These are phyloP conservation scores for Cytospora leucostoma DNA, from an alignment of 2,329 filamentous ascomycete species.

Conservation along the genomic window DNA sequence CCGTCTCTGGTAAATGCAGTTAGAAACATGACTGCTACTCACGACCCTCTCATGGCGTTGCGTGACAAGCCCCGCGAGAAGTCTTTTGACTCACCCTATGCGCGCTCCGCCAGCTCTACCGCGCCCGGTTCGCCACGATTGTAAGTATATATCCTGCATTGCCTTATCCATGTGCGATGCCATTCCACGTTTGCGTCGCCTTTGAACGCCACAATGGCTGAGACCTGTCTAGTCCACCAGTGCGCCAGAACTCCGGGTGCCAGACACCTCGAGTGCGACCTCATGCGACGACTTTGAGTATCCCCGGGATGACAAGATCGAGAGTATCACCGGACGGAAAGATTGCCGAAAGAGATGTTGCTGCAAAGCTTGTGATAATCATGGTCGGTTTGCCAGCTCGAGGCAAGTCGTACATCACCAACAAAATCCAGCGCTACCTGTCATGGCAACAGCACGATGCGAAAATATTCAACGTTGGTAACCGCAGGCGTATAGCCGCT, in stretches of 20 bases:
- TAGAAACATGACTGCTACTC: constrained; percentile 43
- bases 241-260: constrained; percentile 72
- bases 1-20: constrained; percentile 36
- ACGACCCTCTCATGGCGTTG: constrained; percentile 37
- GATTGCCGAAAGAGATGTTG: constrained; percentile 91
- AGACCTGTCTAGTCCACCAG: constrained; percentile 55
- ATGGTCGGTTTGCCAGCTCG: constrained; percentile 96
- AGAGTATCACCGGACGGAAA: constrained; percentile 93
- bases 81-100: constrained; percentile 55
- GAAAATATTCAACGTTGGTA: constrained; percentile 95
- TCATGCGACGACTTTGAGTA: constrained; percentile 93
- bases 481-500: constrained; percentile 79
- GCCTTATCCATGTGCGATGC: constrained; percentile 13
- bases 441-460: constrained; percentile 98
- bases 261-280: constrained; percentile 76
- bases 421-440: constrained; percentile 92
- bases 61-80: constrained; percentile 36
- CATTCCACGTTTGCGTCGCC: constrained; percentile 12
- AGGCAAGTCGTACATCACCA: constrained; percentile 98
- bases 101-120: constrained; percentile 59
- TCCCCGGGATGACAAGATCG: constrained; percentile 93
- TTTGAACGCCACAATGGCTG: constrained; percentile 19
- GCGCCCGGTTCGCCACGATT: constrained; percentile 61
- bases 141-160: constrained; percentile 42
- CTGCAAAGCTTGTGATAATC: constrained; percentile 93